phyloP scores from a whole-genome alignment of 2,329 filamentous ascomycete species.

The Shiraia sp. region DNA sequence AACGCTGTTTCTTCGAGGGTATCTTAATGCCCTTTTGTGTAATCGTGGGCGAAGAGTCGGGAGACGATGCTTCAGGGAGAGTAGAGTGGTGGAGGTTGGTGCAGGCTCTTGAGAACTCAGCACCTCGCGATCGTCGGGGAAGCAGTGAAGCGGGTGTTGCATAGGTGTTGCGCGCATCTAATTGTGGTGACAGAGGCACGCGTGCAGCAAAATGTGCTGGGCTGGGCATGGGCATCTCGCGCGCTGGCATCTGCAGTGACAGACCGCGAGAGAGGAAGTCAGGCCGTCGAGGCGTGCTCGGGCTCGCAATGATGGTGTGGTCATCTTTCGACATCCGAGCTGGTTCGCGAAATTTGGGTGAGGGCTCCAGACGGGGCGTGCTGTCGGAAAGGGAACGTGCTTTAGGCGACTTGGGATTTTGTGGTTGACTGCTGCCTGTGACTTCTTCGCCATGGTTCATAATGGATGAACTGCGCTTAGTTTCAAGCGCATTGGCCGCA shows the following conservation, averaged over 20 bases:
- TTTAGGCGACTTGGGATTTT: conserved; percentile 45
- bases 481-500: conserved; percentile 23
- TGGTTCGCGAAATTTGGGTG: conserved; percentile 50
- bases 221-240: conserved; percentile 50
- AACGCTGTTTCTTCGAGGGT: conserved; percentile 55
- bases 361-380: conserved; percentile 49
- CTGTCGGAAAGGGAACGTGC: conserved; percentile 52
- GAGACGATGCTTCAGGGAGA: conserved; percentile 82
- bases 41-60: conserved; percentile 87
- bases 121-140: conserved; percentile 82
- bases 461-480: conserved; percentile 14
- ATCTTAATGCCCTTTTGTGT: conserved; percentile 68
- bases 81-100: conserved; percentile 96
- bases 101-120: conserved; percentile 91
- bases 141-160: conserved; percentile 81
- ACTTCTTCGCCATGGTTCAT: conserved; percentile 24
- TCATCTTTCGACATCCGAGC: conserved; percentile 50
- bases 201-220: conserved; percentile 60
- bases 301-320: conserved; percentile 46
- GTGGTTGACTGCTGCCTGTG: conserved; percentile 23
- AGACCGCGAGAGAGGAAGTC: conserved; percentile 67
- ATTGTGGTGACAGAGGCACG: conserved; percentile 78
- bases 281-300: conserved; percentile 69
- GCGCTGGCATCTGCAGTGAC: conserved; percentile 70
- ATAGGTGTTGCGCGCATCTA: conserved; percentile 83